Conservation (phyloP, 192 early-diverging fungal genomes). For the Linnemannia zychae region DNA sequence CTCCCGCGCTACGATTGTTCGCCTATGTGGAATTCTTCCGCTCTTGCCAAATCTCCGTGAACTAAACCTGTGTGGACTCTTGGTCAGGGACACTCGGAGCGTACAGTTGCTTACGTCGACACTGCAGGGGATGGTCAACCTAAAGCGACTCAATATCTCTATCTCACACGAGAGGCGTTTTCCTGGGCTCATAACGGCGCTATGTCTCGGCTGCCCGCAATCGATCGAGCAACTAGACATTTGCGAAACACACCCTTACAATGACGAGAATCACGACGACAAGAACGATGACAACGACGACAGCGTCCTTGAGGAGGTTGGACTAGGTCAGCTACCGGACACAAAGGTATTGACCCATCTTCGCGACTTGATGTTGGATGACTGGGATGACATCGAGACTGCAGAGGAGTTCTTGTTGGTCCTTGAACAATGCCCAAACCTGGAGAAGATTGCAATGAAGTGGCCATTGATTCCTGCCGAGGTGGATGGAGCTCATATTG, state of each 20-base stretch:
- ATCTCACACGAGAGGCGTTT: neutral
- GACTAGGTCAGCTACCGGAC: neutral
- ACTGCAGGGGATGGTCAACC: too few relatives aligned
- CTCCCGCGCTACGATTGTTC: too few relatives aligned
- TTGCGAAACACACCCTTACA: neutral
- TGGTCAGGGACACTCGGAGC: too few relatives aligned
- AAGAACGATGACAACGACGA: neutral
- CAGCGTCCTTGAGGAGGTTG: neutral
- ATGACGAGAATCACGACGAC: neutral
- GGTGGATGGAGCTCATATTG: neutral
- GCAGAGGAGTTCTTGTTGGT: neutral
- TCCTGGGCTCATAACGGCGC: neutral
- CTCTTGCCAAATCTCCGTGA: too few relatives aligned
- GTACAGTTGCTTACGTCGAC: too few relatives aligned
- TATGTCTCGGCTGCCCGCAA: neutral
- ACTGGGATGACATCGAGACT: neutral
- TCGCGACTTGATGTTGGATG: neutral
- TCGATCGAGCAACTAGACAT: neutral
- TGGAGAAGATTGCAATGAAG: neutral
- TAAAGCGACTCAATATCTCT: too few relatives aligned
- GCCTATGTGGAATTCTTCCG: too few relatives aligned
- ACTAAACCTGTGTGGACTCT: too few relatives aligned
- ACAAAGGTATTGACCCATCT: neutral
- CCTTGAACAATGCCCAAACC: neutral
- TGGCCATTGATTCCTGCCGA: neutral